Conservation (phyloP, 257 asterid species). For the Solanum pinnatisectum region DNA sequence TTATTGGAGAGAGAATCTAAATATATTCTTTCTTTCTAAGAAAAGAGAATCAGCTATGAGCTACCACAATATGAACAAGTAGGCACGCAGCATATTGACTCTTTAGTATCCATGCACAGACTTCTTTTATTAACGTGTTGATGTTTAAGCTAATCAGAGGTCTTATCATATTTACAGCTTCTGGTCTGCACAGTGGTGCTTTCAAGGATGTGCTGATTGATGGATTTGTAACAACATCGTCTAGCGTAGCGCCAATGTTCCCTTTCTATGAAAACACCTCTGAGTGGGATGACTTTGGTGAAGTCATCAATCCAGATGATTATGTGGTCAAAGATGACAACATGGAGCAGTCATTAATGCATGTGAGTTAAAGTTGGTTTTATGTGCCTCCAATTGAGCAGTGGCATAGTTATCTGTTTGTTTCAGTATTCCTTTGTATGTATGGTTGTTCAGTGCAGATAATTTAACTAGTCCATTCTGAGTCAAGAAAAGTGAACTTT, state of each 20-base stretch:
- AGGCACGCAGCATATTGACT: not conserved
- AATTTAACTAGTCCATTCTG: not conserved
- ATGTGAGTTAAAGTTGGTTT: conserved; percentile 28
- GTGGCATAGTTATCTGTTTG: not conserved
- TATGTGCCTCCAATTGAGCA: not conserved
- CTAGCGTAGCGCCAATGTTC: conserved; percentile 85
- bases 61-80: not conserved
- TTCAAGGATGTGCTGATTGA: conserved; percentile 79
- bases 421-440: not conserved
- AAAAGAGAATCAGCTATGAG: not conserved
- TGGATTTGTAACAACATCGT: conserved; percentile 72
- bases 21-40: not conserved
- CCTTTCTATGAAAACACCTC: conserved; percentile 59
- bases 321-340: conserved; percentile 65
- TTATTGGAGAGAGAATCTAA: not conserved
- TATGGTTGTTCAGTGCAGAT: not conserved
- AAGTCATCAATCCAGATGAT: conserved; percentile 93
- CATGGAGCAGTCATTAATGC: conserved; percentile 52
- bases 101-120: not conserved
- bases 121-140: not conserved
- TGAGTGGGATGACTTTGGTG: conserved; percentile 99
- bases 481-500: not conserved
- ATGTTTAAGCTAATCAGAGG: conserved; percentile 1
- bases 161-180: conserved; percentile 34
- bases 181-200: conserved; percentile 50